A percentile compares a stretch with the other conserved stretches of the same genome.
Evolutionary conservation across 2,329 filamentous ascomycete species (phyloP).

Genomic region (Emmonsia crescens): DNA sequence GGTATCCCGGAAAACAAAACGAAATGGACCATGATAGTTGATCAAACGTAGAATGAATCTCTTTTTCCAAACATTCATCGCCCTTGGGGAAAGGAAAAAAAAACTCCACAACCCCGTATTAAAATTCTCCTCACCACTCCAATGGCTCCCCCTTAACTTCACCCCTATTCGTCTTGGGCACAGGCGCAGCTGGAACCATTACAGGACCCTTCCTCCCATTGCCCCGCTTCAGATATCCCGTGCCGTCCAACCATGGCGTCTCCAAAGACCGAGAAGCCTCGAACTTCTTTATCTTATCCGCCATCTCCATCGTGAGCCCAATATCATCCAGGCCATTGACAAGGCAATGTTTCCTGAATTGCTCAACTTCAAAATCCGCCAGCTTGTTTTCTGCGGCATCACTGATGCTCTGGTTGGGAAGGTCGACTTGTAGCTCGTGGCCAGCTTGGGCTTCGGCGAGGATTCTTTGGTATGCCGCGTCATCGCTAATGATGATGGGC

Average conservation of each 20-base stretch:
- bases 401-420: slow-evolving; percentile 73
- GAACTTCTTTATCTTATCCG: slow-evolving; percentile 75
- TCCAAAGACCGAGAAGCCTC: slow-evolving; percentile 65
- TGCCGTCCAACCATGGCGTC: slow-evolving; percentile 87
- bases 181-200: slow-evolving; percentile 54
- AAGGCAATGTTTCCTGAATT: slow-evolving; percentile 89
- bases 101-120: background rate
- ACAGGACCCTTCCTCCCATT: slow-evolving; percentile 38
- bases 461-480: slow-evolving; percentile 56
- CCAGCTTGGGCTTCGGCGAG: slow-evolving; percentile 68
- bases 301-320: slow-evolving; percentile 83
- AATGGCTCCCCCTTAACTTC: slow-evolving; percentile 74
- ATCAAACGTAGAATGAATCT: background rate
- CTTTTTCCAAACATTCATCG: background rate
- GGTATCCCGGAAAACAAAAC: background rate
- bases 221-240: slow-evolving; percentile 56
- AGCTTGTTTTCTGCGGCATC: slow-evolving; percentile 63
- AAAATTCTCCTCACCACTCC: slow-evolving; percentile 56
- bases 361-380: slow-evolving; percentile 74
- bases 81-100: background rate
- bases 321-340: slow-evolving; percentile 93
- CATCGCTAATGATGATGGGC: slow-evolving; percentile 63
- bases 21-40: background rate
- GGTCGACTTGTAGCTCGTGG: slow-evolving; percentile 77
- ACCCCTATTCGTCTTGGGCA: slow-evolving; percentile 82